These are phyloP conservation scores for Clathrus columnatus DNA, from an alignment of 768 basidiomycete species.

Conservation along the genomic window DNA sequence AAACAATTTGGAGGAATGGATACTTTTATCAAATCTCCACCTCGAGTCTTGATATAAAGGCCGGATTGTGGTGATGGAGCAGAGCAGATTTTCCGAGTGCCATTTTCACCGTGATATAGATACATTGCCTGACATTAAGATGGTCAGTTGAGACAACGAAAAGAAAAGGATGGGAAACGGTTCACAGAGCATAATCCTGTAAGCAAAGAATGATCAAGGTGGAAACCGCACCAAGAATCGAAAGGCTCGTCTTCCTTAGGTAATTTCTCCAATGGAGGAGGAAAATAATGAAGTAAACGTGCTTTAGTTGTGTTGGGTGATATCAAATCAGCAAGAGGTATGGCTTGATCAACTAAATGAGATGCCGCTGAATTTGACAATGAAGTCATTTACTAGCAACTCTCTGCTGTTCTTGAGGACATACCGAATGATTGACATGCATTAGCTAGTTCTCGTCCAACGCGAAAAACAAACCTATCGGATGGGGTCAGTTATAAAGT, in stretches of 20 bases:
- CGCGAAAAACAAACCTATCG: constrained; percentile 64
- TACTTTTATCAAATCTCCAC: constrained; percentile 71
- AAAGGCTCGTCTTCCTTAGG: constrained; percentile 51
- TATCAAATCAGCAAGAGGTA: constrained; percentile 68
- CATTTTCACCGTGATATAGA: constrained; percentile 39
- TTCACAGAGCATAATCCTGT: constrained; percentile 88
- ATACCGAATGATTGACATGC: constrained; percentile 91
- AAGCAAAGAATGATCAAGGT: constrained; percentile 83
- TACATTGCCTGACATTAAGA: constrained; percentile 74
- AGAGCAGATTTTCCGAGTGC: constrained; percentile 40
- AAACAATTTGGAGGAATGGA: constrained; percentile 77
- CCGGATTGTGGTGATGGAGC: constrained; percentile 74
- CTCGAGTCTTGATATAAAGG: constrained; percentile 84
- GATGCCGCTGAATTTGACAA: constrained; percentile 42
- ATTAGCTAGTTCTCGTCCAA: constrained; percentile 70
- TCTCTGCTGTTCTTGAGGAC: constrained; percentile 11
- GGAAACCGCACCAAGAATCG: constrained; percentile 93
- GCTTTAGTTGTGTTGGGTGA: constrained; percentile 83
- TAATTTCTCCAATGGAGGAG: constrained; percentile 39
- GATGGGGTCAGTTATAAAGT: background rate
- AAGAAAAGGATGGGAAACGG: constrained; percentile 3
- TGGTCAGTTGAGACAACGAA: constrained; percentile 14
- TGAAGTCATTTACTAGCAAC: background rate
- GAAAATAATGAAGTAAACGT: constrained; percentile 93
- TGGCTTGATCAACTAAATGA: constrained; percentile 53